Percentiles rank a stretch among this genome's conserved stretches.
phyloP scores from a whole-genome alignment of 208 protist species.

The Crithidia expoeki region DNA sequence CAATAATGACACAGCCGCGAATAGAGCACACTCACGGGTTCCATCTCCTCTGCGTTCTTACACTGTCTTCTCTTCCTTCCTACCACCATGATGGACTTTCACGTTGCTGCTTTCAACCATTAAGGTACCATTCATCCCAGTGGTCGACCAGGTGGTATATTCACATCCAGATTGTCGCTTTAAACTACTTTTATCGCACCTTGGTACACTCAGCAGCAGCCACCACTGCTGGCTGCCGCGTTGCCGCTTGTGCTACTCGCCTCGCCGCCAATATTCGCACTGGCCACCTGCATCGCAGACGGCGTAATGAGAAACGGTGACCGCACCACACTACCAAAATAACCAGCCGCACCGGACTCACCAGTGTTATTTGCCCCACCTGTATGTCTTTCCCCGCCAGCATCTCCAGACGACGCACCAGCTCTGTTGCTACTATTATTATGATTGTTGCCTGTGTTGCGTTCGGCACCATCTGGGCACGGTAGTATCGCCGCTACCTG shows the following conservation, averaged over 20 bases:
- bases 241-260: not conserved
- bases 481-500: conserved; percentile 67
- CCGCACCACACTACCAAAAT: conserved; percentile 26
- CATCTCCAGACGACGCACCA: not conserved
- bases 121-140: too few species aligned
- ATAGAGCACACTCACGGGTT: too few species aligned
- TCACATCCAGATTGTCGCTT: too few species aligned
- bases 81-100: too few species aligned
- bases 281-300: conserved; percentile 24
- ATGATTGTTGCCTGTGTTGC: not conserved
- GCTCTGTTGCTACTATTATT: not conserved
- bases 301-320: conserved; percentile 30
- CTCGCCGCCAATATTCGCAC: not conserved
- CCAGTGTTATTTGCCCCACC: not conserved
- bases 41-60: too few species aligned
- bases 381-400: not conserved
- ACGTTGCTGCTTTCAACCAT: too few species aligned
- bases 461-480: conserved; percentile 1
- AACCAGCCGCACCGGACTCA: conserved; percentile 11
- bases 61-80: too few species aligned
- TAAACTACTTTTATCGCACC: not conserved
- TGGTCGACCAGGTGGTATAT: too few species aligned
- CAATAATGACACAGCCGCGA: too few species aligned
- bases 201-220: conserved; percentile 19
- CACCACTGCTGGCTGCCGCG: conserved; percentile 1